Evolutionary conservation across 2,329 filamentous ascomycete species (phyloP).

Genomic region (Endoconidiophora polonica): DNA sequence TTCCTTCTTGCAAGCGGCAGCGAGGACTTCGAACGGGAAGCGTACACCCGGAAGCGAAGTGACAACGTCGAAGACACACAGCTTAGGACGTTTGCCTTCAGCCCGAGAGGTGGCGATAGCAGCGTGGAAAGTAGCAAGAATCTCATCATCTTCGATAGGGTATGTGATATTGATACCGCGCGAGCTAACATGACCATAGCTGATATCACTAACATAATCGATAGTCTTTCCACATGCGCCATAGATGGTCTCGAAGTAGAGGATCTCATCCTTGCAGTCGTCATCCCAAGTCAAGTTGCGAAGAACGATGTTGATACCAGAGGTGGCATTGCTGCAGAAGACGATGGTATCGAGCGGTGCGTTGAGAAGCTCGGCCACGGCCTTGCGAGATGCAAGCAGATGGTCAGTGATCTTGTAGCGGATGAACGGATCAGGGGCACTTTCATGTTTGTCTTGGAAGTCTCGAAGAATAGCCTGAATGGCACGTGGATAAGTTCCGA

Average conservation of each 20-base stretch:
- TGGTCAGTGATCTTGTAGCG: constrained; percentile 46
- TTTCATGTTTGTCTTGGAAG: constrained; percentile 53
- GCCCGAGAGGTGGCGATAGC: constrained; percentile 36
- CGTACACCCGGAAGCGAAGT: constrained; percentile 62
- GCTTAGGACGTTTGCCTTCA: constrained; percentile 43
- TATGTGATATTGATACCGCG: constrained; percentile 45
- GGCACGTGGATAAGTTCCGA: constrained; percentile 52
- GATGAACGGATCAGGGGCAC: constrained; percentile 58
- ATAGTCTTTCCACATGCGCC: constrained; percentile 60
- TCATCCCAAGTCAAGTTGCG: constrained; percentile 51
- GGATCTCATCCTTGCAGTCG: constrained; percentile 59
- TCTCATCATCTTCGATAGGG: constrained; percentile 51
- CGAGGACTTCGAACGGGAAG: constrained; percentile 60
- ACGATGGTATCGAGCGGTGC: constrained; percentile 51
- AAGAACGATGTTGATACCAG: constrained; percentile 62
- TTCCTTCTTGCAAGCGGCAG: constrained; percentile 45
- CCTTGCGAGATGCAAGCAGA: constrained; percentile 46
- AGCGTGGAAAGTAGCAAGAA: constrained; percentile 43
- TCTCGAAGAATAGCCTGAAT: constrained; percentile 42
- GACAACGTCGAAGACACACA: constrained; percentile 57
- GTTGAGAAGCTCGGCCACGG: constrained; percentile 49
- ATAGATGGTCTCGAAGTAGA: constrained; percentile 69
- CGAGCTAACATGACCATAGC: constrained; percentile 25
- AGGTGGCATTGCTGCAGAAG: constrained; percentile 68
- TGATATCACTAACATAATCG: constrained; percentile 53